phyloP scores from a whole-genome alignment of 2,329 filamentous ascomycete species.

The Xylaria sp. region DNA sequence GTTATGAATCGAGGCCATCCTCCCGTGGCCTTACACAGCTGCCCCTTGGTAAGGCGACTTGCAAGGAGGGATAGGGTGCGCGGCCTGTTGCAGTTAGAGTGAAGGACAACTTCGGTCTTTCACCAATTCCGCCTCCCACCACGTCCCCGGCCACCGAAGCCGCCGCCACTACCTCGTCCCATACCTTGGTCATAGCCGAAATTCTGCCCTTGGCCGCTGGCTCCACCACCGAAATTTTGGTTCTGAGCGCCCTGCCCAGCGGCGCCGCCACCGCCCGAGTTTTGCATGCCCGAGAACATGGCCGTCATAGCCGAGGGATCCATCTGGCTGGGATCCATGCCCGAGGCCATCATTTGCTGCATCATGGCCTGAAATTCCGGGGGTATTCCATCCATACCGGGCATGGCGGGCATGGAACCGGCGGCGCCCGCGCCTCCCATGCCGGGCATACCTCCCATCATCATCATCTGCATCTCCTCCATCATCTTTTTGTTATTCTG shows the following conservation, averaged over 20 bases:
- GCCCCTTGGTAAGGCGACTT: background rate
- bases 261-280: conserved; percentile 53
- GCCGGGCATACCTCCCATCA: conserved; percentile 67
- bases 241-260: conserved; percentile 62
- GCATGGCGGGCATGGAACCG: conserved; percentile 55
- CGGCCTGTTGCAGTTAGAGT: background rate
- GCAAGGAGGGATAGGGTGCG: background rate
- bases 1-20: background rate
- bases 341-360: conserved; percentile 75
- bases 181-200: conserved; percentile 56
- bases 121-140: conserved; percentile 50
- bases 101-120: conserved; percentile 3
- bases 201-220: conserved; percentile 63
- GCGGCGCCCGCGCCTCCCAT: conserved; percentile 50
- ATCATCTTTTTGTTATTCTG: conserved; percentile 82
- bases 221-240: conserved; percentile 61
- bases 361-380: conserved; percentile 76
- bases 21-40: background rate
- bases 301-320: conserved; percentile 67
- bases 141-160: conserved; percentile 47
- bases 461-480: conserved; percentile 74
- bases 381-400: conserved; percentile 71
- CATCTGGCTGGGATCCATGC: conserved; percentile 75
- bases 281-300: conserved; percentile 71
- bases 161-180: conserved; percentile 46